These are phyloP conservation scores for Hypoxylon sp. DNA, from an alignment of 2,329 filamentous ascomycete genomes.

Conservation along the genomic window DNA sequence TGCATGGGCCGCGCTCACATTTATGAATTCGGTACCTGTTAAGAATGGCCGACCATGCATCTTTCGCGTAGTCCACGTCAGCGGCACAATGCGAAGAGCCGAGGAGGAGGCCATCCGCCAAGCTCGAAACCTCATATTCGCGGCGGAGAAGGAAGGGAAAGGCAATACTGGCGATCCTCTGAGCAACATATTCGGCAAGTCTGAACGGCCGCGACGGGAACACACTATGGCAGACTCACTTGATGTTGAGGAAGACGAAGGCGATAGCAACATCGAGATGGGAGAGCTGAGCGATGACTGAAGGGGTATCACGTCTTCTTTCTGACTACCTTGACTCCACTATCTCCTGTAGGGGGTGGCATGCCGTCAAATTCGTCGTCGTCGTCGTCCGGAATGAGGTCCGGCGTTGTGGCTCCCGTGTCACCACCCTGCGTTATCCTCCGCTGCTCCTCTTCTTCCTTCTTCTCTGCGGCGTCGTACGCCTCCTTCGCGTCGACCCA, in stretches of 20 bases:
- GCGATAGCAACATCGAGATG: conserved; percentile 52
- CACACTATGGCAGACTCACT: conserved; percentile 48
- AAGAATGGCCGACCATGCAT: conserved; percentile 72
- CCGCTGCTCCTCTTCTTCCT: conserved; percentile 78
- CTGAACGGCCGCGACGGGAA: conserved; percentile 34
- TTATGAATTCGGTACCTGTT: conserved; percentile 74
- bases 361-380: conserved; percentile 60
- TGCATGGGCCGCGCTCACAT: conserved; percentile 88
- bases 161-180: conserved; percentile 43
- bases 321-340: conserved; percentile 75
- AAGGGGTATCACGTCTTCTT: conserved; percentile 62
- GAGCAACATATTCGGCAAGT: conserved; percentile 50
- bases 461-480: conserved; percentile 80
- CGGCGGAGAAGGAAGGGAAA: conserved; percentile 61
- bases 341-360: conserved; percentile 58
- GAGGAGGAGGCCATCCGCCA: conserved; percentile 88
- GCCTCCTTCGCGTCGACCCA: conserved; percentile 93
- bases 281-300: conserved; percentile 42
- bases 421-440: conserved; percentile 53
- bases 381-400: conserved; percentile 46
- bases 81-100: conserved; percentile 90
- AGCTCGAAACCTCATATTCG: conserved; percentile 74
- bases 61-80: conserved; percentile 84
- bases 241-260: conserved; percentile 56
- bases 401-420: conserved; percentile 46